A percentile compares a stretch with the other conserved stretches of the same genome.
These are phyloP conservation scores for Pulveroboletus sp. DNA, from an alignment of 768 basidiomycete species.

Conservation along the genomic window DNA sequence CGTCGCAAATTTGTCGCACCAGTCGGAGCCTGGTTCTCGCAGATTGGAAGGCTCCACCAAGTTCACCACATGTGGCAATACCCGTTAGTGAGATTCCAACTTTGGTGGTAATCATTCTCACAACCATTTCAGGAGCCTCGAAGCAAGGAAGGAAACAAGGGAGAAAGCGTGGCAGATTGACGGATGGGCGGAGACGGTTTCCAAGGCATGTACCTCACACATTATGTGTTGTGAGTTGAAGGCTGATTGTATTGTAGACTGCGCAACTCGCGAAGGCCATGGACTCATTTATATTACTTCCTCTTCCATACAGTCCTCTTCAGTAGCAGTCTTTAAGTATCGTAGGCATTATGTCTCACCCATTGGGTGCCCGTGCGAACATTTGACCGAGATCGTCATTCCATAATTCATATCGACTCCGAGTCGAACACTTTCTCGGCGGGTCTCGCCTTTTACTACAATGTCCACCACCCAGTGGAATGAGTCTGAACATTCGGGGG, in stretches of 20 bases:
- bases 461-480: constrained; percentile 43
- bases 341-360: too few species aligned
- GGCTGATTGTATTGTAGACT: constrained; percentile 52
- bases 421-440: background rate
- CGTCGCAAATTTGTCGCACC: constrained; percentile 83
- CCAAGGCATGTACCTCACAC: constrained; percentile 63
- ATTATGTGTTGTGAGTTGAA: constrained; percentile 12
- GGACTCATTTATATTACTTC: constrained; percentile 81
- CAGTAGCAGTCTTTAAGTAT: constrained; percentile 44
- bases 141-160: constrained; percentile 77
- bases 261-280: constrained; percentile 81
- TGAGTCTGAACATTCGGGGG: constrained; percentile 61
- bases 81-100: constrained; percentile 51
- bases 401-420: constrained; percentile 10
- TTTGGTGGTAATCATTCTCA: constrained; percentile 9
- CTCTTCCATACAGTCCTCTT: constrained; percentile 81
- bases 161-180: constrained; percentile 94
- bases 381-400: background rate
- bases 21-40: constrained; percentile 91
- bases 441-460: constrained; percentile 3
- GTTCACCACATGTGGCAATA: constrained; percentile 99
- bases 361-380: too few species aligned
- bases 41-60: constrained; percentile 78
- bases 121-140: constrained; percentile 52
- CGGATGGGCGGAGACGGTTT: constrained; percentile 94